Percentiles rank a stretch among this genome's conserved stretches.
Conservation (phyloP, 441 rosid genomes). For the Brassica hybrid region DNA sequence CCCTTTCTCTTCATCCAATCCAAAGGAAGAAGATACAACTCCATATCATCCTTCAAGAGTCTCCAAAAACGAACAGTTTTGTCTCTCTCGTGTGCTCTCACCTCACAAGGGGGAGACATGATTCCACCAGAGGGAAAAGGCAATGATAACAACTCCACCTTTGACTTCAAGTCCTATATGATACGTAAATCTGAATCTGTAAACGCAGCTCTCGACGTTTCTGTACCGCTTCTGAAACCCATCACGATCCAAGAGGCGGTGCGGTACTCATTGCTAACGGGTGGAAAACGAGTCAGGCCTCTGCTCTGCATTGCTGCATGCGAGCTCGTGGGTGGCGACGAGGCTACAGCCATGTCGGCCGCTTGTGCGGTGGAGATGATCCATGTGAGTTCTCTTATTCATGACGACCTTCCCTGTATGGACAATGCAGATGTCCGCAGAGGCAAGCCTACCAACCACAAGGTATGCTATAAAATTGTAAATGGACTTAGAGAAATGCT, state of each 20-base stretch:
- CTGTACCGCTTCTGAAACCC: slow-evolving; percentile 37
- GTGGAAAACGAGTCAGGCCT: slow-evolving; percentile 49
- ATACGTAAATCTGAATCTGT: no score
- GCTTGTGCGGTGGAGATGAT: slow-evolving; percentile 58
- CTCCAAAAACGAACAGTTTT: slow-evolving; percentile 7
- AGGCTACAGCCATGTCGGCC: slow-evolving; percentile 38
- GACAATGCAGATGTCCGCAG: slow-evolving; percentile 53
- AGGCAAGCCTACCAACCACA: slow-evolving; percentile 54
- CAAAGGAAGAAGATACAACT: slow-evolving; percentile 18
- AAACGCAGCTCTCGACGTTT: slow-evolving; percentile 39
- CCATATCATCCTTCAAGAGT: background rate
- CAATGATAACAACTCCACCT: no score
- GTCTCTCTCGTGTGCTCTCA: slow-evolving; percentile 12
- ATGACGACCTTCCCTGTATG: slow-evolving; percentile 61
- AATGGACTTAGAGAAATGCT: no score
- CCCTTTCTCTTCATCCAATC: background rate
- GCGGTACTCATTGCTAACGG: slow-evolving; percentile 54
- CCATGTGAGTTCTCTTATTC: slow-evolving; percentile 54
- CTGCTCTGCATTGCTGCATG: slow-evolving; percentile 50
- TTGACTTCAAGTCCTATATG: no score
- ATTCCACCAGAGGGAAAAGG: slow-evolving; percentile 6
- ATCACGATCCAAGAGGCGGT: slow-evolving; percentile 34
- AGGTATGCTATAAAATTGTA: no score
- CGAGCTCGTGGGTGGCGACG: slow-evolving; percentile 54
- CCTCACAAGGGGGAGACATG: slow-evolving; percentile 20